A percentile compares a stretch with the other conserved stretches of the same genome.
Evolutionary conservation across 768 basidiomycete genomes (phyloP).

Genomic region (Tulasnella sp.): DNA sequence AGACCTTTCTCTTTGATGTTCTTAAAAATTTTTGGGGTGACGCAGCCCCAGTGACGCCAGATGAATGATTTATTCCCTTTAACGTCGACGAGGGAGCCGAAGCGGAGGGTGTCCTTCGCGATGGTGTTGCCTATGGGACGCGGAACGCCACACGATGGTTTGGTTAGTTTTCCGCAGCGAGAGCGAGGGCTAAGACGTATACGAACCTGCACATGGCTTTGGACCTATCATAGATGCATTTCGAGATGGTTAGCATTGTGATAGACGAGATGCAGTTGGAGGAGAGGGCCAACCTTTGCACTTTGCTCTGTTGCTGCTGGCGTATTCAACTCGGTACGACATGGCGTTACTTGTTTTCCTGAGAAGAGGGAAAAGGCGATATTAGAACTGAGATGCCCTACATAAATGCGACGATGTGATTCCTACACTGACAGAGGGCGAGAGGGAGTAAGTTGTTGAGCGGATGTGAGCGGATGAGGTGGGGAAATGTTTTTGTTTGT

Average conservation of each 20-base stretch:
- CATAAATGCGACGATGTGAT: not conserved
- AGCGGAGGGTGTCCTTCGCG: constrained; percentile 60
- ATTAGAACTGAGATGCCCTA: not conserved
- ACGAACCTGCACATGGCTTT: constrained; percentile 4
- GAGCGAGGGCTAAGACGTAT: not conserved
- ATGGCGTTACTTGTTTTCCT: not conserved
- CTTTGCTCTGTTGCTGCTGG: constrained; percentile 2
- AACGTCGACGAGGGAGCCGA: constrained; percentile 71
- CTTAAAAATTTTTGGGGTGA: constrained; percentile 54
- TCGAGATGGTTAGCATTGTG: not conserved
- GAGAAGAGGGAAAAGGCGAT: not conserved
- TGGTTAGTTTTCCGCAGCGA: too few relatives aligned
- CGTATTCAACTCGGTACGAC: constrained; percentile 16
- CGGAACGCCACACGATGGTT: not conserved
- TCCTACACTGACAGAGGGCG: not conserved
- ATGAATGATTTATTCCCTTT: constrained; percentile 47
- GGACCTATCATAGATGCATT: not conserved
- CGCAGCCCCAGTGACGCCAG: constrained; percentile 91
- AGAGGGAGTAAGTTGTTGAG: not conserved
- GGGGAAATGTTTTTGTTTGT: not conserved
- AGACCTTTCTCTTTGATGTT: constrained; percentile 57
- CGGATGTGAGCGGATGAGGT: not conserved
- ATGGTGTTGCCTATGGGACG: constrained; percentile 54
- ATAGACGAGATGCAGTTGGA: not conserved
- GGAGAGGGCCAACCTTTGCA: constrained; percentile 17